Conservation (phyloP, 2,329 filamentous ascomycete genomes). For the Huntiella savannae region DNA sequence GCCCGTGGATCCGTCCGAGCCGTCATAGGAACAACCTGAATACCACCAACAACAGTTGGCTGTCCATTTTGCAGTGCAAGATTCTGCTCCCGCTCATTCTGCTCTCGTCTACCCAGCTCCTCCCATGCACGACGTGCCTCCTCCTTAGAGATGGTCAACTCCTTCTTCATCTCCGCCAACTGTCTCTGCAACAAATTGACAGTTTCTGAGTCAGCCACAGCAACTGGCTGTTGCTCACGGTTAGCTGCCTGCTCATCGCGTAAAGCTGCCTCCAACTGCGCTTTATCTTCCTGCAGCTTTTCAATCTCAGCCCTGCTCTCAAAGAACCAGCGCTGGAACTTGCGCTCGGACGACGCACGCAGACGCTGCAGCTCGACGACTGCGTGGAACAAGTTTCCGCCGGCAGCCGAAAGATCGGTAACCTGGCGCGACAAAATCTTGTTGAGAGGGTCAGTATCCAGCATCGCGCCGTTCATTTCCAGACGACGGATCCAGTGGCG, state of each 20-base stretch:
- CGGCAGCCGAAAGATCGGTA: conserved; percentile 88
- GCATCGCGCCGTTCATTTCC: conserved; percentile 74
- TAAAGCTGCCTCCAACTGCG: conserved; percentile 58
- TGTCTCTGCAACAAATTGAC: conserved; percentile 41
- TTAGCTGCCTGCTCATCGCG: conserved; percentile 54
- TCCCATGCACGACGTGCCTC: conserved; percentile 94
- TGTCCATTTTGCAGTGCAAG: conserved; percentile 71
- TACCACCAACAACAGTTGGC: conserved; percentile 75
- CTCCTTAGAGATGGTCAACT: conserved; percentile 86
- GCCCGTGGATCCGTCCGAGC: conserved; percentile 32
- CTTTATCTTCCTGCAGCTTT: conserved; percentile 62
- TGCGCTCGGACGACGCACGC: conserved; percentile 84
- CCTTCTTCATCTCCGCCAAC: conserved; percentile 77
- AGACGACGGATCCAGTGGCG: conserved; percentile 92
- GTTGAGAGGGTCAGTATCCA: conserved; percentile 63
- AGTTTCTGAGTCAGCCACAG: conserved; percentile 11
- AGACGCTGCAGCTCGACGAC: conserved; percentile 90
- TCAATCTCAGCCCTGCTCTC: conserved; percentile 83
- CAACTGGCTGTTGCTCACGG: conserved; percentile 41
- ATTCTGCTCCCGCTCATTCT: conserved; percentile 78
- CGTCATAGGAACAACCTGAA: conserved; percentile 83
- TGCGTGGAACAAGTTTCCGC: conserved; percentile 91
- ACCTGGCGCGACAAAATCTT: conserved; percentile 86
- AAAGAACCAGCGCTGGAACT: conserved; percentile 98
- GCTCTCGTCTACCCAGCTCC: conserved; percentile 79